These are phyloP conservation scores for Thamnidium elegans DNA, from an alignment of 192 early-diverging fungal species.

Conservation along the genomic window DNA sequence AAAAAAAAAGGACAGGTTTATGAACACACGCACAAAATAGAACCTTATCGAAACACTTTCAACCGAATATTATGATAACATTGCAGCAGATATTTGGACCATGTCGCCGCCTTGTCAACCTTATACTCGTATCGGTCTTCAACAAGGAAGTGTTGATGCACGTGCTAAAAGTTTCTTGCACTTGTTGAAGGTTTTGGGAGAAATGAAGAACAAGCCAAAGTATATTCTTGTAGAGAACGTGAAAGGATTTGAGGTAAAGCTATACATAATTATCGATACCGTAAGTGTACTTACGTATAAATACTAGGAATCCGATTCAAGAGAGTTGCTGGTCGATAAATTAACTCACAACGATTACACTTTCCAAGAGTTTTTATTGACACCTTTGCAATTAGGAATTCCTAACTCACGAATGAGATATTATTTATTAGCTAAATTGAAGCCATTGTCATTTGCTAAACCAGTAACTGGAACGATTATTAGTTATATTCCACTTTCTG, in stretches of 20 bases:
- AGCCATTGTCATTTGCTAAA: constrained; percentile 41
- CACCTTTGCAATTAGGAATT: constrained; percentile 69
- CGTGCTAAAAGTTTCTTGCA: constrained; percentile 75
- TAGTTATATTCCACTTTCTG: constrained; percentile 38
- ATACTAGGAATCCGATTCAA: constrained; percentile 50
- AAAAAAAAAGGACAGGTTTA: neutral
- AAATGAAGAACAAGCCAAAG: constrained; percentile 52
- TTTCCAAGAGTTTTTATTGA: constrained; percentile 72
- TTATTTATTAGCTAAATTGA: constrained; percentile 54
- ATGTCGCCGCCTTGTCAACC: constrained; percentile 87
- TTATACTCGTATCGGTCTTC: constrained; percentile 68
- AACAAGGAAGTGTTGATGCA: constrained; percentile 67
- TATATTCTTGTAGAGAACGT: constrained; percentile 81
- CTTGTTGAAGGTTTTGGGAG: constrained; percentile 60
- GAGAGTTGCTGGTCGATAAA: constrained; percentile 48
- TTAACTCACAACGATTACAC: constrained; percentile 52
- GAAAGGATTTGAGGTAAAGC: constrained; percentile 67
- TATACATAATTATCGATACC: neutral
- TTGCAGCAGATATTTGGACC: constrained; percentile 69
- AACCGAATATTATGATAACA: constrained; percentile 55
- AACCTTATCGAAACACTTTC: constrained; percentile 64
- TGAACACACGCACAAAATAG: constrained; percentile 18
- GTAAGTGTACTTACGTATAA: too few relatives aligned
- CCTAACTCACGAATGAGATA: constrained; percentile 81
- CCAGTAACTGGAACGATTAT: constrained; percentile 39